These are phyloP conservation scores for Dendrobium officinale DNA, from an alignment of 106 monocot genomes.

Conservation along the genomic window DNA sequence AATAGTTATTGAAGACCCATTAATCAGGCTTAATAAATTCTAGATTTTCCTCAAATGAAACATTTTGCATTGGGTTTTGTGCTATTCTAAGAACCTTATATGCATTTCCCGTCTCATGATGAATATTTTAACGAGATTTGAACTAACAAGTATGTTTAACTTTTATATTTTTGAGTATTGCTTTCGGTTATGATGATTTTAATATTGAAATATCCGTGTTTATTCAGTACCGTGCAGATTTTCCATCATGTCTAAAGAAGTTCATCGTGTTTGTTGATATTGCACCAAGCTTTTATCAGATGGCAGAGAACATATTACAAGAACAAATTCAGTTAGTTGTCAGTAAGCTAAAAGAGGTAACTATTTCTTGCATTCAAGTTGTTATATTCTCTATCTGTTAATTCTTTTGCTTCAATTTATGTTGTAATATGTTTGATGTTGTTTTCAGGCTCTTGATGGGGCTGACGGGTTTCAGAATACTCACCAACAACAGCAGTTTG, in stretches of 20 bases:
- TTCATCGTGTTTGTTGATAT: constrained; percentile 72
- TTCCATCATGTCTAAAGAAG: constrained; percentile 71
- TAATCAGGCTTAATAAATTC: neutral
- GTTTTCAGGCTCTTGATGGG: constrained; percentile 68
- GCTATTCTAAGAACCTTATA: neutral
- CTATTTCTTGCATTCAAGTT: neutral
- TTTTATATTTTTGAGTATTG: neutral
- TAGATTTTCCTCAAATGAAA: neutral
- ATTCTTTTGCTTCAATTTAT: neutral
- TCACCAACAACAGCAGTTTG: constrained; percentile 68
- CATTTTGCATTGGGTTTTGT: neutral
- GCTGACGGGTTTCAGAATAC: constrained; percentile 96
- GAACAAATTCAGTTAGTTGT: constrained; percentile 65
- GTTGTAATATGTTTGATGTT: neutral
- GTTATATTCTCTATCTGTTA: neutral
- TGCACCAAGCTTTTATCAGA: constrained; percentile 52
- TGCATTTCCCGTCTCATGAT: neutral
- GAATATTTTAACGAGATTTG: neutral
- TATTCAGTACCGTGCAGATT: constrained; percentile 81
- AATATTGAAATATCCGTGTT: constrained; percentile 5
- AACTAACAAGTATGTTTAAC: neutral
- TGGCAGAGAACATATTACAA: constrained; percentile 63
- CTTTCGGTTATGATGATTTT: neutral
- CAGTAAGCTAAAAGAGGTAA: constrained; percentile 57
- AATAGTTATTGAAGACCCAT: neutral